Conservation (phyloP, 306 rosid species). For the Ochetophila trinervis region DNA sequence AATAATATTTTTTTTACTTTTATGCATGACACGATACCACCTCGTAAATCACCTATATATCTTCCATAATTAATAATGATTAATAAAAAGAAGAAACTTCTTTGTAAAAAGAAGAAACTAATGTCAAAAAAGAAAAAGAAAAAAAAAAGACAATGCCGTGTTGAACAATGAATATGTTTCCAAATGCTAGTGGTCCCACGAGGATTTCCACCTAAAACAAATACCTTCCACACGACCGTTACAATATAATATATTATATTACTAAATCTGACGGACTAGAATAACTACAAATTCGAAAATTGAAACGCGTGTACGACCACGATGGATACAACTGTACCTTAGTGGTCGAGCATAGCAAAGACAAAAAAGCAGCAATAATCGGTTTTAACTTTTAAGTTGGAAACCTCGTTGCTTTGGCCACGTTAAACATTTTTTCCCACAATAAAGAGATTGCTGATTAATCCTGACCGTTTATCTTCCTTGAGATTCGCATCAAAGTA, state of each 20-base stretch:
- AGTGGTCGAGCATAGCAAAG: conserved; percentile 1
- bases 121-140: neutral
- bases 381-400: neutral
- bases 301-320: neutral
- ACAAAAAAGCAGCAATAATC: neutral
- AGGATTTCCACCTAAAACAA: no score
- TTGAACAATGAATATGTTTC: neutral
- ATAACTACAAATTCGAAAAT: neutral
- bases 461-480: conserved; percentile 17
- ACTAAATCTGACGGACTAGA: neutral
- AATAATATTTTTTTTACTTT: no score
- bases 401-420: neutral
- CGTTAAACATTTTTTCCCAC: neutral
- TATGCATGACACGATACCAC: no score
- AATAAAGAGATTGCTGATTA: no score
- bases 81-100: no score
- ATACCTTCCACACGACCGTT: conserved; percentile 19
- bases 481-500: neutral
- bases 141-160: conserved; percentile 1
- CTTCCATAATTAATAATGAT: no score
- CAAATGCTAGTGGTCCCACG: conserved; percentile 7
- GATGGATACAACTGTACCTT: conserved; percentile 6
- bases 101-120: neutral
- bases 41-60: no score
- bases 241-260: neutral